These are phyloP conservation scores for Quercus ilex DNA, from an alignment of 306 rosid species.

Conservation along the genomic window DNA sequence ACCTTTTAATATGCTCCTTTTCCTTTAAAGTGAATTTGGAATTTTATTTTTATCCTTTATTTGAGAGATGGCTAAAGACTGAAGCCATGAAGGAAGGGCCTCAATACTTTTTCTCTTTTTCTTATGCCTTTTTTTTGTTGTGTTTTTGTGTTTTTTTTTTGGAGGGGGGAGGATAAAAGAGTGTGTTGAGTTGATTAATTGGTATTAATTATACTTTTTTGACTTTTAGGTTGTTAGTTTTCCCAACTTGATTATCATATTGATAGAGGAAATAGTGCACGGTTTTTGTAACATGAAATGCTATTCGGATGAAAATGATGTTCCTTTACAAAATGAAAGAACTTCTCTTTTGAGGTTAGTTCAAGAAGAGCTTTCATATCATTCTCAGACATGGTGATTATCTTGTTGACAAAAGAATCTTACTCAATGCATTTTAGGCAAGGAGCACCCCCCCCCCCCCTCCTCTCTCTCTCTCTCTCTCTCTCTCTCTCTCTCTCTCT, in stretches of 20 bases:
- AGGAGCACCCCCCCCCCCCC: not conserved
- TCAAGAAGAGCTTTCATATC: conserved; percentile 50
- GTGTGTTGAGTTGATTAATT: not conserved
- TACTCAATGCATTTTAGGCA: conserved; percentile 28
- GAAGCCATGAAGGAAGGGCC: not conserved
- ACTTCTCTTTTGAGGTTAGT: conserved; percentile 11
- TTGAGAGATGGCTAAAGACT: not conserved
- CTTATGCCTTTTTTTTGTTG: not conserved
- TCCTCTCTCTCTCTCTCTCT: not conserved
- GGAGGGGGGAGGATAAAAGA: not conserved
- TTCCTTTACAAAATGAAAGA: not conserved
- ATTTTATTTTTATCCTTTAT: not conserved
- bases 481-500: conserved; percentile 9
- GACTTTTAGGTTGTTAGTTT: not conserved
- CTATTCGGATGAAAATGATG: conserved; percentile 11
- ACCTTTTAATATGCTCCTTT: not conserved
- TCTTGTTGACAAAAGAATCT: conserved; percentile 51
- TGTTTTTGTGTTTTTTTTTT: not conserved
- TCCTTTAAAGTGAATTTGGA: not conserved
- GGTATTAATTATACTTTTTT: not conserved
- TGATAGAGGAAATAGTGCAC: not conserved
- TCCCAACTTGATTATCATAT: not conserved
- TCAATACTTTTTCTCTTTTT: not conserved
- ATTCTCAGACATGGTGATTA: conserved; percentile 58
- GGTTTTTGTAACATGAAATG: not conserved